Base-by-base conservation (phyloP, 345 rosid species). In the Brassica cretica region DNA sequence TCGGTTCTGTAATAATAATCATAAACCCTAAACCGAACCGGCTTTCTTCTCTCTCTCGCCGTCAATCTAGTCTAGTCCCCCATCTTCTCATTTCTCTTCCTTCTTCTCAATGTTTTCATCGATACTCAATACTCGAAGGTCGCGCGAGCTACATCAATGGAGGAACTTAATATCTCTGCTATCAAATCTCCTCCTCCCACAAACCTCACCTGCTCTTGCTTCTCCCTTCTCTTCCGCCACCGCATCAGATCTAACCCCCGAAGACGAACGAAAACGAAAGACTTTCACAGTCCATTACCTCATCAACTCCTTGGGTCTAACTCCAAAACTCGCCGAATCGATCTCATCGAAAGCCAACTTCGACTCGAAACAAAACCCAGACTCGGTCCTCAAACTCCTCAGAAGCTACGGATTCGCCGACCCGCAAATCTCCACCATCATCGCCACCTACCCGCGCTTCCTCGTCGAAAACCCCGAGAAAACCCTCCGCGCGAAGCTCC, bases 401-500 rank as follows among this genome's bases (percentile, higher is more conserved):
- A 39, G 76, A 75, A 65, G 76, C 70, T 71, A 81, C 25, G 84
- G 84, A 14, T 84, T 84, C 79, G 59, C 66, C 0, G 33, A 75
- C 11, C 19, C 82, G 53, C 87, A 84, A 9, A 75, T 84, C 30
- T 55, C 77, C 3, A 4, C n/a, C 12, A 46, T 77, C 53, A 65
- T 84, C 21, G 19, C 63, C 2, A 53, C 21, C 4, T 64, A 59
- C 12, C 89, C 87, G 1, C 3, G 2, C 1, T 11, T 86, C 37
- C 87, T 86, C n/a, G 0, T 62, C 0, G 75, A 49, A 0, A 56
- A 71, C 14, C 64, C 74, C 1, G 81, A 76, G 73, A 76, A 70
- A 24, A 64, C 74, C 35, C 82, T 82, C 61, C 59, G 81, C 24
- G 82, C 80, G 21, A 84, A 86, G 19, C 67, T 84, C 1, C 74